Conservation (phyloP, 148 eudicot species). For the Silene latifolia region DNA sequence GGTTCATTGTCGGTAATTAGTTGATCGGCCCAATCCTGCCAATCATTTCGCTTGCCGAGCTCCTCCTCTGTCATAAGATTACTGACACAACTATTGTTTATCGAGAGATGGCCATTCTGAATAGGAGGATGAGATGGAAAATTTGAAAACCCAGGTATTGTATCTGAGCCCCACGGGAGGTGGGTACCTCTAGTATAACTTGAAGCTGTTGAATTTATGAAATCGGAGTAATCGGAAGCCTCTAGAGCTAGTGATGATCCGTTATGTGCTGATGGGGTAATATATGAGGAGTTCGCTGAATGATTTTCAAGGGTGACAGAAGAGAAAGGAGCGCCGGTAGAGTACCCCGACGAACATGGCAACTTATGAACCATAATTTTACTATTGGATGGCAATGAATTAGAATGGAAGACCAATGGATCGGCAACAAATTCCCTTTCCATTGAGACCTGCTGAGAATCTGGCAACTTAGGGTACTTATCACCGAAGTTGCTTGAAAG, state of each 20-base stretch:
- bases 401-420: slow-evolving; percentile 43
- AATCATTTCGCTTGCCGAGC: slow-evolving; percentile 49
- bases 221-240: slow-evolving; percentile 38
- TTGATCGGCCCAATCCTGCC: slow-evolving; percentile 83
- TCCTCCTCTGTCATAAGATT: slow-evolving; percentile 43
- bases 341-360: slow-evolving; percentile 62
- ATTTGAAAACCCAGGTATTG: slow-evolving; percentile 51
- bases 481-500: slow-evolving; percentile 47
- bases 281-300: slow-evolving; percentile 48
- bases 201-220: slow-evolving; percentile 44
- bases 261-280: slow-evolving; percentile 38
- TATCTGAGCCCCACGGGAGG: slow-evolving; percentile 56
- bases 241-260: slow-evolving; percentile 38
- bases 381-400: slow-evolving; percentile 44
- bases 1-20: slow-evolving; percentile 65
- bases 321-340: slow-evolving; percentile 59
- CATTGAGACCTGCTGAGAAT: slow-evolving; percentile 44
- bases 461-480: slow-evolving; percentile 49
- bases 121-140: slow-evolving; percentile 38
- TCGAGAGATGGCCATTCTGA: slow-evolving; percentile 38
- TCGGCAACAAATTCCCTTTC: slow-evolving; percentile 40
- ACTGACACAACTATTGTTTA: slow-evolving; percentile 37
- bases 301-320: slow-evolving; percentile 48
- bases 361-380: slow-evolving; percentile 59
- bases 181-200: slow-evolving; percentile 39